Evolutionary conservation across 192 early-diverging fungal species (phyloP).

Genomic region (Backusella macrospora): DNA sequence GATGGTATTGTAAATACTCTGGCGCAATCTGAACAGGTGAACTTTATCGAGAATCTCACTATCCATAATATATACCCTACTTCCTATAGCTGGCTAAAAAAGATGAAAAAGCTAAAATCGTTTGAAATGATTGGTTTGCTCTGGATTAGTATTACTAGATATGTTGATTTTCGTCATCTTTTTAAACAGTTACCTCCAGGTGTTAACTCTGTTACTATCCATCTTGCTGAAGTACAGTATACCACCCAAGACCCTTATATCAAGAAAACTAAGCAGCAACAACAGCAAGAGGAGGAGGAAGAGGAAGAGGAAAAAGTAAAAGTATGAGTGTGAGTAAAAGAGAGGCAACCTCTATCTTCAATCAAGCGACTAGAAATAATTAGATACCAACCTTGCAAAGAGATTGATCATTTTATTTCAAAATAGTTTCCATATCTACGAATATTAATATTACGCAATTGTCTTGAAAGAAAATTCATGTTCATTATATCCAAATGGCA

Average conservation of each 20-base stretch:
- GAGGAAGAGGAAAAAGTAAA: too few relatives aligned
- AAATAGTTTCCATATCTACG: neutral
- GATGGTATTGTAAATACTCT: neutral
- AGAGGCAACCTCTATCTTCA: too few relatives aligned
- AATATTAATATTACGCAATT: neutral
- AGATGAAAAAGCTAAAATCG: neutral
- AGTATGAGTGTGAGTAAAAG: too few relatives aligned
- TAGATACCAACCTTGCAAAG: neutral
- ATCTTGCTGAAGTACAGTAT: neutral
- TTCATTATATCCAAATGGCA: neutral
- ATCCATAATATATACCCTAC: neutral
- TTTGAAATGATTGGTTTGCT: neutral
- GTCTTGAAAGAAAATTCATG: neutral
- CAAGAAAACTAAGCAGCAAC: too few relatives aligned
- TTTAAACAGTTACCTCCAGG: neutral
- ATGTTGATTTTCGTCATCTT: neutral
- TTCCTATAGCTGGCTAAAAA: neutral
- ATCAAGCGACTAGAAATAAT: neutral
- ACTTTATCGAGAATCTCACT: neutral
- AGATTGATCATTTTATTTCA: neutral
- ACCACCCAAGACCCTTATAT: neutral
- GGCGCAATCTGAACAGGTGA: neutral
- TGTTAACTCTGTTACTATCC: neutral
- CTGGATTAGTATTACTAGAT: neutral
- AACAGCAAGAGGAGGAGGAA: too few relatives aligned